Evolutionary conservation across 192 early-diverging fungal species (phyloP).

Genomic region (Coemansia sp.): DNA sequence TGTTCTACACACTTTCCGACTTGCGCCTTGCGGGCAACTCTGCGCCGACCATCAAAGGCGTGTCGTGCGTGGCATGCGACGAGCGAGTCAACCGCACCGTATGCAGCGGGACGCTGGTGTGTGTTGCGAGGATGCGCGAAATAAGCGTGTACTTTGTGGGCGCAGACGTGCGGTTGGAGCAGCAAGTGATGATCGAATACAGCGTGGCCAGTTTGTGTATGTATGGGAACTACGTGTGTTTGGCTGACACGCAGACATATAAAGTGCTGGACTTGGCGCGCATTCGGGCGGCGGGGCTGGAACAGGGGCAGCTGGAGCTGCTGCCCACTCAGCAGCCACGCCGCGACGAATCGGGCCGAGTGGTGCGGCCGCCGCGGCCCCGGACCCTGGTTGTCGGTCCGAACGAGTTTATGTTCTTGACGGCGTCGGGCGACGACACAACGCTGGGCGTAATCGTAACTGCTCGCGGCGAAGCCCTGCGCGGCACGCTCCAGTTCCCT

Average conservation of each 20-base stretch:
- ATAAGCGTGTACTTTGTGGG: slow-evolving; percentile 37
- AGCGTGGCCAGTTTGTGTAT: slow-evolving; percentile 46
- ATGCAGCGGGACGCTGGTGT: slow-evolving; percentile 15
- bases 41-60: slow-evolving; percentile 35
- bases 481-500: slow-evolving; percentile 51
- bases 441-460: slow-evolving; percentile 55
- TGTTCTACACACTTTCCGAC: slow-evolving; percentile 27
- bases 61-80: slow-evolving; percentile 40
- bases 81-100: slow-evolving; percentile 29
- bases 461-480: slow-evolving; percentile 47
- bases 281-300: slow-evolving; percentile 18
- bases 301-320: slow-evolving; percentile 30
- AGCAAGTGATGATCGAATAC: slow-evolving; percentile 21
- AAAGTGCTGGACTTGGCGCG: slow-evolving; percentile 43
- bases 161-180: slow-evolving; percentile 37
- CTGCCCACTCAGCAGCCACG: slow-evolving; percentile 51
- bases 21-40: slow-evolving; percentile 17
- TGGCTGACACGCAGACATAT: slow-evolving; percentile 51
- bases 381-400: slow-evolving; percentile 48
- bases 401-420: slow-evolving; percentile 53
- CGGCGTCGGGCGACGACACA: slow-evolving; percentile 33
- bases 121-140: slow-evolving; percentile 43
- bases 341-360: slow-evolving; percentile 25
- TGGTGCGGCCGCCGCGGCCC: slow-evolving; percentile 44
- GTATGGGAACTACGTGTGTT: slow-evolving; percentile 47